Base-by-base conservation (phyloP, 345 rosid species). In the Geranium brycei region DNA sequence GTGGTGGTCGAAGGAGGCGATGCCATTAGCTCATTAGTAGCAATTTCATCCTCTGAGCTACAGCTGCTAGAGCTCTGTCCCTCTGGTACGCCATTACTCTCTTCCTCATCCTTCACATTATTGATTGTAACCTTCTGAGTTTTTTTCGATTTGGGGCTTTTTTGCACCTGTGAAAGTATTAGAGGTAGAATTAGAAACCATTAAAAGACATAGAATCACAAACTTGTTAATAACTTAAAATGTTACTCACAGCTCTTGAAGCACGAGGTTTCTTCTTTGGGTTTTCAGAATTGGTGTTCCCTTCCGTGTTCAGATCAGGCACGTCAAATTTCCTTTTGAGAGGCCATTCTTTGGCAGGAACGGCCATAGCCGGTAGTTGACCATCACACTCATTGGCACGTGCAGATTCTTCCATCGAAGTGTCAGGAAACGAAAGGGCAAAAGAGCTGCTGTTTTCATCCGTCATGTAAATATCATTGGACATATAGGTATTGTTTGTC, bases 11-110 rank as follows among this genome's bases (percentile, higher is more conserved):
- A 23, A 23, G 75, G 11, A 35, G 51, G 70, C 11, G 72, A 19
- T 11, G 75, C 63, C 23, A 72, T 74, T 31, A 51, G 69, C 30
- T 64, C 47, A 51, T 51, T 71, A 23, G 74, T 61, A 57, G 71
- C 82, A 64, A 81, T 77, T 0, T 85, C 95, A 53, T 84, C 88
- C 51, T 85, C 91, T 19, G 95, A 83, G 64, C 82, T 72, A 66
- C 68, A 80, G 55, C 81, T 77, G 70, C 74, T 69, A 7, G 79
- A 69, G 72, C 81, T 78, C 63, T 76, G 87, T 59, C 84, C 7
- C 5, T 35, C 82, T 10, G 78, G 81, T 53, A 79, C 84, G 55
- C 65, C 51, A 66, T 80, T 78, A 59, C 72, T 72, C 60, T 71
- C 77, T 17, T 65, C 82, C 55, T 73, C 81, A 0, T 66, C 75